Evolutionary conservation across 2,329 filamentous ascomycete species (phyloP), one percentile per base, ranked within the genome.

Genomic region (Fusarium aywerte): DNA sequence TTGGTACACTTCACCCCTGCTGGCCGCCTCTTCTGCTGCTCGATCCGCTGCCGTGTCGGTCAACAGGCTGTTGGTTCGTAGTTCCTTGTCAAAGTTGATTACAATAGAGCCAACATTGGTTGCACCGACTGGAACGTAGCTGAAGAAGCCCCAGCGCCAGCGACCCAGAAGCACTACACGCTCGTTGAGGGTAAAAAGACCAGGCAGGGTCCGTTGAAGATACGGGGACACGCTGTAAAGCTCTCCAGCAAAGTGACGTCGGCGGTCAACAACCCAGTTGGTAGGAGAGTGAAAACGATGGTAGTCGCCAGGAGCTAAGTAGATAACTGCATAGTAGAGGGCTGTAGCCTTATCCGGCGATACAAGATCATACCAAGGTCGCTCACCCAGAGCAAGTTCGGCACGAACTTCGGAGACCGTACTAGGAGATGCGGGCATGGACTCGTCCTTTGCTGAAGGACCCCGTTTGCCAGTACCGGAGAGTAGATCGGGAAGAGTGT

Each of bases 121-220:
- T 9, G 96, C 96, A 65, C 96, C 96, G 32, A 99, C 96, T 15
- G 96, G 94, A 0, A 93, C 95, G 80, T 93, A 97, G 69, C 90
- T 92, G 84, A 99, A 99, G 86, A 99, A 98, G 18, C 96, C 96
- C 87, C 93, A 96, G 56, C 94, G 91, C 96, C 96, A 99, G 59
- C 93, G 87, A 18, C 96, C 96, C 2, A 99, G 85, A 1, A 99
- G 87, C 2, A 97, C 96, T 23, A 99, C 93, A 54, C 96, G 90
- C 81, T 99, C 96, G 79, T 99, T 99, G 20, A 99, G 84, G 0
- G 95, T 97, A 81, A 99, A 99, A 1, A 99, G 87, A 3, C 95
- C 95, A 0, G 96, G 96, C 0, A 99, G 85, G 1, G 92, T 97
- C 68, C 92, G 90, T 77, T 97, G 94, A 13, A 99, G 86, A 79